Base-by-base conservation (phyloP, 257 asterid genomes). In the Thymus quinquecostatus region DNA sequence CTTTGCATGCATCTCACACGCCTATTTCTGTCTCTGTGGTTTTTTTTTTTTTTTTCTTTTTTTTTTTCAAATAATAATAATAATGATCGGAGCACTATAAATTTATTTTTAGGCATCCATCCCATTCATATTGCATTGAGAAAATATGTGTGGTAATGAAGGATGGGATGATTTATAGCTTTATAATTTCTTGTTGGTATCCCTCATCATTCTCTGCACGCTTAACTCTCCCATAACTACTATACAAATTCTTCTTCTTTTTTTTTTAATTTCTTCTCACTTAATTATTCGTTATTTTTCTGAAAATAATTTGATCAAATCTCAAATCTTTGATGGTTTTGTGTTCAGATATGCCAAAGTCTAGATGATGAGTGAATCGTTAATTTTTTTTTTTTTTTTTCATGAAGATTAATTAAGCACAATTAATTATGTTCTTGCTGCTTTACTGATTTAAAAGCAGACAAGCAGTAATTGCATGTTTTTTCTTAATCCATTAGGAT, bases 1-100 rank as follows among this genome's bases (percentile, higher is more conserved):
- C 10, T 62, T 72, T 70, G 75, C 82, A 71, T 81, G 82, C 70
- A 72, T 75, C 65, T 76, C 78, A 64, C 75, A 65, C 69, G 78
- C 61, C 65, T 64, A 11, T 38, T 38, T 11, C 11, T 21, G 21
- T 21, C 21, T 21, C 21, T 21, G 21, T 21, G 21, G 21, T 21
- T 21, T 38, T 38, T 4, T 38, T 4, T 38, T 38, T 38, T 5
- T 5, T 5, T 38, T 3, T 36, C 7, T 36, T 38, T 38, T 63
- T 71, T 71, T 54, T 60, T 7, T 21, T 69, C 38, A 72, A 73
- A 82, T 78, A 34, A 71, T 78, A 61, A 77, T 76, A 73, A 82
- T 78, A 34, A 71, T 78, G 65, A 77, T 71, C 79, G 43, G 69
- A 71, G 51, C 84, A 80, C 77, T 54, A 68, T 14, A 5, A 40